Evolutionary conservation across 2,329 filamentous ascomycete genomes (phyloP), one percentile per base, ranked within the genome.

Genomic region (Eutypella sp.): DNA sequence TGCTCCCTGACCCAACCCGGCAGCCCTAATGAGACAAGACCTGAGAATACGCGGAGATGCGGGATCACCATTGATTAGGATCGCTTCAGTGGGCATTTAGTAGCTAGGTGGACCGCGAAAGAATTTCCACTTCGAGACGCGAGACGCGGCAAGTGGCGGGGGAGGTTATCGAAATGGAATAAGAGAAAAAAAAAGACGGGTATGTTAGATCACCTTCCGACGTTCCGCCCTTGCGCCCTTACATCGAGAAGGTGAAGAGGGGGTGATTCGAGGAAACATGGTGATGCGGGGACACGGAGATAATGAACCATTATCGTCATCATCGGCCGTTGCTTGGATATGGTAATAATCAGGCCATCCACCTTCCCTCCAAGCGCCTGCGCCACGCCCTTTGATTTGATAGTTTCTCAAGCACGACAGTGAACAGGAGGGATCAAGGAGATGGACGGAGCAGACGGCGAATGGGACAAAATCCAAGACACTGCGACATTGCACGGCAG

Each of bases 401-500:
- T 22, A n/a, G n/a, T 33, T 15, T 33, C 19, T 4, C n/a, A 11
- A 20, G n/a, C 20, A 20, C 19, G 20, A 20, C 19, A 15, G 19
- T 24, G 36, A 4, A 24, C 10, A n/a, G 18, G 4, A 22, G 8
- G 5, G 18, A n/a, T 10, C 10, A 2, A 20, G 11, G 18, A 20
- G 36, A 22, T n/a, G n/a, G 20, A 16, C 20, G 36, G 20, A 19
- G 36, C 15, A 20, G 36, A 22, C 18, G 36, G 20, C 36, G 36
- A 3, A n/a, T 39, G 36, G 19, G n/a, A 24, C 36, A 6, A 23
- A 20, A 39, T 25, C 39, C 15, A 31, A 25, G 25, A 41, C 20
- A 18, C 23, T 23, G 42, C 49, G 42, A 47, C 49, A 47, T 55
- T 51, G 49, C 54, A 57, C 51, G 34, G 47, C 51, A 57, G 50